Conservation (phyloP, 345 rosid genomes). For the Citrus sp. region DNA sequence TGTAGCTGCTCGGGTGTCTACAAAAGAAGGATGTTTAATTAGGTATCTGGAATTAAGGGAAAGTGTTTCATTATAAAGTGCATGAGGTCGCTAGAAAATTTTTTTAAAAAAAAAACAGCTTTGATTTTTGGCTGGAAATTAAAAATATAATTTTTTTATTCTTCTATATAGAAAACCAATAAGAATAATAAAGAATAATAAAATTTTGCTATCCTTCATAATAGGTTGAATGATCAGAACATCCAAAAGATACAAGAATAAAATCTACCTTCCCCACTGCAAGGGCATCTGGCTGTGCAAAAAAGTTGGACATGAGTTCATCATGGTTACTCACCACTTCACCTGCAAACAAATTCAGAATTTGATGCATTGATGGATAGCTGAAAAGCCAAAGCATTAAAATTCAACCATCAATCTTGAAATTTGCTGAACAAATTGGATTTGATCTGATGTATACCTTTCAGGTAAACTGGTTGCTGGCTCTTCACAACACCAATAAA, state of each 20-base stretch:
- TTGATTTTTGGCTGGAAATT: background rate
- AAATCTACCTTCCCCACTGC: conserved; percentile 90
- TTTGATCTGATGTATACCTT: conserved; percentile 42
- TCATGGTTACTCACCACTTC: conserved; percentile 95
- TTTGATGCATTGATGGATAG: background rate
- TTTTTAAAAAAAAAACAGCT: background rate
- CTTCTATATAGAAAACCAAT: background rate
- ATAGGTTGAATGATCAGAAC: background rate
- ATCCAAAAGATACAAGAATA: background rate
- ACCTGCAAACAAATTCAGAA: conserved; percentile 38
- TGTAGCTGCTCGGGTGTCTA: conserved; percentile 85
- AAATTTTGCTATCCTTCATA: background rate
- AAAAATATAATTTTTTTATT: background rate
- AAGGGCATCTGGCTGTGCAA: conserved; percentile 97
- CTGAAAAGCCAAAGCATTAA: background rate
- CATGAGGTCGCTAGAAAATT: background rate
- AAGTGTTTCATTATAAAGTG: background rate
- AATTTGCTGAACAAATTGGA: background rate
- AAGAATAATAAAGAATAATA: background rate
- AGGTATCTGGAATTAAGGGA: background rate
- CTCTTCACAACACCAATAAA: conserved; percentile 84
- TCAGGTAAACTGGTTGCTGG: conserved; percentile 89
- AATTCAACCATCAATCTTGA: background rate
- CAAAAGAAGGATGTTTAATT: conserved; percentile 19
- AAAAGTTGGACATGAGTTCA: conserved; percentile 98